phyloP scores from a whole-genome alignment of 2,329 filamentous ascomycete species.

The Penicillium palitans region DNA sequence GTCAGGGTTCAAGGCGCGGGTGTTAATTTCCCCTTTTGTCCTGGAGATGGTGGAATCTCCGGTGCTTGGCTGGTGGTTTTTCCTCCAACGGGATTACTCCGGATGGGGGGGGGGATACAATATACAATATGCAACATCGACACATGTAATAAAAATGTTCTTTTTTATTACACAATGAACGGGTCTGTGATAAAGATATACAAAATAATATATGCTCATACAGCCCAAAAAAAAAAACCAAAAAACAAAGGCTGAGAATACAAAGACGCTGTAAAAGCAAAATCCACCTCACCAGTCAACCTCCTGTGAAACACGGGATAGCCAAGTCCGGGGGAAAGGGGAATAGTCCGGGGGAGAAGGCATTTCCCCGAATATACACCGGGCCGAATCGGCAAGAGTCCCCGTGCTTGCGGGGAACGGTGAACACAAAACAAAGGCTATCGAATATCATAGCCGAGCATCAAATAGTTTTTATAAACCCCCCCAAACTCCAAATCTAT shows the following conservation, averaged over 20 bases:
- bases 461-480: background rate
- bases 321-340: background rate
- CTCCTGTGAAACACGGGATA: background rate
- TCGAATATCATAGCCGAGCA: background rate
- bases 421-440: background rate
- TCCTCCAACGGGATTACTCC: slow-evolving; percentile 1
- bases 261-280: slow-evolving; percentile 6
- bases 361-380: background rate
- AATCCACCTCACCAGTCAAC: background rate
- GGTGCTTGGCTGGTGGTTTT: background rate
- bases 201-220: background rate
- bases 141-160: background rate
- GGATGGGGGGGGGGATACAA: background rate
- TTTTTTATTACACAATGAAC: background rate
- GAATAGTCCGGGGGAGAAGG: background rate
- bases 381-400: too few species aligned
- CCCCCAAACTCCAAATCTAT: slow-evolving; percentile 8
- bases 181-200: background rate
- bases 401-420: background rate
- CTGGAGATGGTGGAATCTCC: slow-evolving; percentile 4
- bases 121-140: too few species aligned
- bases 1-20: background rate
- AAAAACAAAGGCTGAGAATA: background rate
- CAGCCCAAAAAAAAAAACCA: background rate
- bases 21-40: background rate